Evolutionary conservation across 2,329 filamentous ascomycete genomes (phyloP).

Genomic region (Niveomyces coronatus): DNA sequence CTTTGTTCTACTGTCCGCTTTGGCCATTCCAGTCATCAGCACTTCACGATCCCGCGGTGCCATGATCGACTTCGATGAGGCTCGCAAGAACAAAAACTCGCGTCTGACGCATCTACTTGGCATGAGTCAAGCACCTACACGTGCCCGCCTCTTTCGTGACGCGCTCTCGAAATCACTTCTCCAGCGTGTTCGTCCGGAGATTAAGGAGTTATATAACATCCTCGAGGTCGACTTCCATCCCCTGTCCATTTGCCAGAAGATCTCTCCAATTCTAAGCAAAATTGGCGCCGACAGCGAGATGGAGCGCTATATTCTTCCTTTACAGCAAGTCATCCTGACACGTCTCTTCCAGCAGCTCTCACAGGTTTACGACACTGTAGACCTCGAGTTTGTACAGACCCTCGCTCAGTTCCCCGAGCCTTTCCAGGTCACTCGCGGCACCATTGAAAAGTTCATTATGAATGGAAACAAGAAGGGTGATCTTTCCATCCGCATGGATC

Average conservation of each 20-base stretch:
- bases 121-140: constrained; percentile 82
- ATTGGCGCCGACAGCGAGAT: constrained; percentile 92
- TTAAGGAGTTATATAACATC: constrained; percentile 95
- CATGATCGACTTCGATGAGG: constrained; percentile 93
- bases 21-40: constrained; percentile 99
- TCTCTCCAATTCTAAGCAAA: constrained; percentile 87
- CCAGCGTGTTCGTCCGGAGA: constrained; percentile 86
- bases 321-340: constrained; percentile 97
- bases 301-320: constrained; percentile 89
- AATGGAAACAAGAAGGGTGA: constrained; percentile 99
- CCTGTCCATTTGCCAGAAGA: constrained; percentile 97
- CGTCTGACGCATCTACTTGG: constrained; percentile 91
- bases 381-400: constrained; percentile 84
- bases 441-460: constrained; percentile 99
- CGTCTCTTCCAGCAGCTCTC: constrained; percentile 98
- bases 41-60: constrained; percentile 92
- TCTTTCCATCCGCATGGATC: constrained; percentile 89
- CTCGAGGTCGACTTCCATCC: constrained; percentile 99
- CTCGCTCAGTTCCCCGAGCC: constrained; percentile 94
- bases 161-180: constrained; percentile 89
- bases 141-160: constrained; percentile 88
- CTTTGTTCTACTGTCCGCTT: constrained; percentile 86
- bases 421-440: constrained; percentile 81
- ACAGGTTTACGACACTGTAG: constrained; percentile 97
- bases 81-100: constrained; percentile 97